These are phyloP conservation scores for Cadophora luteo-olivacea DNA, from an alignment of 2,329 filamentous ascomycete genomes.

Conservation along the genomic window DNA sequence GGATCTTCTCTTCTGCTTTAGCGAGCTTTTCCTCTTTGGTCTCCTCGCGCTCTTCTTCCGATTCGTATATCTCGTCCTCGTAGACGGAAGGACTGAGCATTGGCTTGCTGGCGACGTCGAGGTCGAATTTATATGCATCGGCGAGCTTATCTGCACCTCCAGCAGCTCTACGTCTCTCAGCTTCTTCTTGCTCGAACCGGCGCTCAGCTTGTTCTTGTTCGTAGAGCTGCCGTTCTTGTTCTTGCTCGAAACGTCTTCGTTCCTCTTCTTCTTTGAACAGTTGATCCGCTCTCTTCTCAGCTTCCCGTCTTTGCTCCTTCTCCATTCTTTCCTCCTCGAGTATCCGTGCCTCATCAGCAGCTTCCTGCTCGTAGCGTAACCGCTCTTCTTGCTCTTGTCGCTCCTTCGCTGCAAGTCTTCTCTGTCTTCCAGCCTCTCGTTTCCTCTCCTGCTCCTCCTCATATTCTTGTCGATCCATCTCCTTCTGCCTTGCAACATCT, in stretches of 20 bases:
- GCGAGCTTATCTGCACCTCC: conserved; percentile 2
- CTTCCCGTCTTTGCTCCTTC: conserved; percentile 4
- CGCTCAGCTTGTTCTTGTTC: background rate
- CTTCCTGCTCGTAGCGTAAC: background rate
- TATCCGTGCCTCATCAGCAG: background rate
- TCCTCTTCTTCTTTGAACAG: conserved; percentile 8
- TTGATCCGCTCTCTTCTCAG: background rate
- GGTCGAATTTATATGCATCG: conserved; percentile 3
- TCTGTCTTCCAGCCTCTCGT: conserved; percentile 13
- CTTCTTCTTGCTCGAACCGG: conserved; percentile 2
- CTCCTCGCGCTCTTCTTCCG: conserved; percentile 17
- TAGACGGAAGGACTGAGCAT: conserved; percentile 20
- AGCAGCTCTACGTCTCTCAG: background rate
- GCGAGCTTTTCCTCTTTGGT: conserved; percentile 18
- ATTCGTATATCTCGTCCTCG: conserved; percentile 4
- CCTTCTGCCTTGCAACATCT: conserved; percentile 1
- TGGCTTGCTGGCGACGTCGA: background rate
- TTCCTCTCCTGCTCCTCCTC: conserved; percentile 11
- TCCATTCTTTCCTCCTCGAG: conserved; percentile 14
- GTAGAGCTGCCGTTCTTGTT: background rate
- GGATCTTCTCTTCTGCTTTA: conserved; percentile 22
- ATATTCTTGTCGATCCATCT: conserved; percentile 1
- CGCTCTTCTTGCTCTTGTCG: conserved; percentile 10
- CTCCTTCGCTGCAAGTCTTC: conserved; percentile 7
- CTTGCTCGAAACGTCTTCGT: background rate